These are phyloP conservation scores for Phoenix roebelenii DNA, from an alignment of 176 grass and related monocot genomes.

Conservation along the genomic window DNA sequence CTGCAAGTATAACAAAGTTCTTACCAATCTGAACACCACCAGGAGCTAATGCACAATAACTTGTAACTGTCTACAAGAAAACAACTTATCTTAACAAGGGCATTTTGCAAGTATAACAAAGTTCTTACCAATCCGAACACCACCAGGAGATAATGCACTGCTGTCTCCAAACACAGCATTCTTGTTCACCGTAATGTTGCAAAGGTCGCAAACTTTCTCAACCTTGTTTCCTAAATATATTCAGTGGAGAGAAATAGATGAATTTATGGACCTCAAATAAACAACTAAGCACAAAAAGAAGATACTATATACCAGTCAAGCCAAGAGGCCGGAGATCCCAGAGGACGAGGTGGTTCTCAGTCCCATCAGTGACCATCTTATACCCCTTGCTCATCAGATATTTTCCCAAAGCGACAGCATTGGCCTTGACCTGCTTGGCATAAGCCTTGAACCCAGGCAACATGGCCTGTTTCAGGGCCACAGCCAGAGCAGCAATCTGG, in stretches of 20 bases:
- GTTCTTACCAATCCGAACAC: slow-evolving; percentile 6
- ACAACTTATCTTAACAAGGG: no score
- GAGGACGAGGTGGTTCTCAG: slow-evolving; percentile 8
- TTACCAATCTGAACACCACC: slow-evolving; percentile 5
- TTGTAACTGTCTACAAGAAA: no score
- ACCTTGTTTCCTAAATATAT: slow-evolving; percentile 4
- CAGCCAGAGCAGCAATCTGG: slow-evolving; percentile 9
- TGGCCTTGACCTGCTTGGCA: slow-evolving; percentile 8
- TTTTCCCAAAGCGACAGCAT: neutral
- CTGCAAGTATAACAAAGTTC: neutral
- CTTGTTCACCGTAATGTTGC: neutral
- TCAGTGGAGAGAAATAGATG: neutral
- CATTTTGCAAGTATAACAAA: neutral
- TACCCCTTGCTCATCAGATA: slow-evolving; percentile 7
- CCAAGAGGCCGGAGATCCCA: slow-evolving; percentile 5
- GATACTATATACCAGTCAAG: neutral
- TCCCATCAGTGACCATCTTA: slow-evolving; percentile 1
- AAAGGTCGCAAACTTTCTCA: slow-evolving; percentile 8
- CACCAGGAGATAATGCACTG: slow-evolving; percentile 3
- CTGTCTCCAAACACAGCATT: slow-evolving; percentile 10
- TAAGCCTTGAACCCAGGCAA: neutral
- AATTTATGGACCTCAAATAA: neutral
- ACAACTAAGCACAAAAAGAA: neutral
- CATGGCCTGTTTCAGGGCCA: neutral
- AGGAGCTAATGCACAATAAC: neutral